Evolutionary conservation across 2,329 filamentous ascomycete genomes (phyloP).

Genomic region (Catunica adiposa): DNA sequence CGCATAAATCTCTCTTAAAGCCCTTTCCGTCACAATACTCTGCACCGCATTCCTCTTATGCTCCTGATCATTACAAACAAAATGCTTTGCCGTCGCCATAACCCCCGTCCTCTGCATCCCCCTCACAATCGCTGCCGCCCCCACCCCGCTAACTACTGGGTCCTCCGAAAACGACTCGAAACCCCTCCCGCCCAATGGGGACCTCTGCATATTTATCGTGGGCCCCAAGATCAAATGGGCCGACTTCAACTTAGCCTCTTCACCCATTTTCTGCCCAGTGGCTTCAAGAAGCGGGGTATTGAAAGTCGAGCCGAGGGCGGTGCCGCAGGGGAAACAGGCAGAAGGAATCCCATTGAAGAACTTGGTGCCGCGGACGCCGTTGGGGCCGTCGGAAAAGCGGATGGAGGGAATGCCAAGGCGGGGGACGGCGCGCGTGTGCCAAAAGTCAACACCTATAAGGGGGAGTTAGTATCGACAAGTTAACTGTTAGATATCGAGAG

Average conservation of each 20-base stretch:
- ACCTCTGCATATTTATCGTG: constrained; percentile 46
- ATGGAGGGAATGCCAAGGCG: constrained; percentile 51
- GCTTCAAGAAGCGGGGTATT: constrained; percentile 57
- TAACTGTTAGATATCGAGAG: background rate
- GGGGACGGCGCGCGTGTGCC: constrained; percentile 37
- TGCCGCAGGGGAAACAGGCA: constrained; percentile 63
- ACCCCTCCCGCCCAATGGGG: constrained; percentile 41
- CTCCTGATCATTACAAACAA: constrained; percentile 46
- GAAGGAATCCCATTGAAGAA: constrained; percentile 44
- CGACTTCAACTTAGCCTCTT: constrained; percentile 53
- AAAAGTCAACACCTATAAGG: constrained; percentile 42
- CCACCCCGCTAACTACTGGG: constrained; percentile 38
- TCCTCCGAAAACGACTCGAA: constrained; percentile 45
- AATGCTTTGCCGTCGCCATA: constrained; percentile 43
- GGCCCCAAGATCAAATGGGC: constrained; percentile 56
- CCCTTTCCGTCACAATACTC: constrained; percentile 36
- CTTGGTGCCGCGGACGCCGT: constrained; percentile 52
- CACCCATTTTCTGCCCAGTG: constrained; percentile 50
- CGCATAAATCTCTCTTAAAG: constrained; percentile 41
- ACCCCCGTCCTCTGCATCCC: constrained; percentile 41
- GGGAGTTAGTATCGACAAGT: constrained; percentile 39
- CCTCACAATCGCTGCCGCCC: constrained; percentile 34
- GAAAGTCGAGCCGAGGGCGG: constrained; percentile 68
- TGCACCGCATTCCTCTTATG: constrained; percentile 40
- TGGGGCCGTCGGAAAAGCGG: constrained; percentile 66